A percentile compares a stretch with the other conserved stretches of the same genome.
phyloP scores from a whole-genome alignment of 208 protist genomes.

The Acanthamoeba royreba region DNA sequence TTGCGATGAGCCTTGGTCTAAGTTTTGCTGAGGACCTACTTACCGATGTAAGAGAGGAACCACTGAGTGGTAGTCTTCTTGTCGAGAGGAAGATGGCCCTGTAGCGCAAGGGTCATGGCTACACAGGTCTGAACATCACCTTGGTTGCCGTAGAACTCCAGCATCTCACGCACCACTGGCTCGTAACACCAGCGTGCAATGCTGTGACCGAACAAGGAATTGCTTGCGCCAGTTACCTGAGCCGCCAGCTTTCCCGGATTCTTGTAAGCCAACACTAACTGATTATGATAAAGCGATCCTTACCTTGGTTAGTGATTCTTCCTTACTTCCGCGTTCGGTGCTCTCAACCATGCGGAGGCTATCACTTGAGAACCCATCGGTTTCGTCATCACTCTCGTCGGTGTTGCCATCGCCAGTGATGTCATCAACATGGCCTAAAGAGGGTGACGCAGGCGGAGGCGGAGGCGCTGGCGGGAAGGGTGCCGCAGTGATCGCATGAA shows the following conservation, averaged over 20 bases:
- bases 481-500: not conserved
- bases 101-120: not conserved
- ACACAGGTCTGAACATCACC: conserved; percentile 50
- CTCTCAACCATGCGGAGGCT: not conserved
- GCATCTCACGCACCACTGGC: not conserved
- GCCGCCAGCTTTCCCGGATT: not conserved
- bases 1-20: no score
- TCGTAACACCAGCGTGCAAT: conserved; percentile 1
- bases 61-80: conserved; percentile 46
- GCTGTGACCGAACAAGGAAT: not conserved
- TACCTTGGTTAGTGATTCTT: no score
- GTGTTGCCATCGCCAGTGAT: not conserved
- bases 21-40: no score
- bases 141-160: conserved; percentile 35
- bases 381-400: not conserved
- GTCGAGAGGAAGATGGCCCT: not conserved
- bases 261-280: not conserved
- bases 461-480: not conserved
- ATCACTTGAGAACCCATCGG: not conserved
- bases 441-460: not conserved
- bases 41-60: conserved; percentile 54
- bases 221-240: not conserved
- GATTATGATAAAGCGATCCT: no score
- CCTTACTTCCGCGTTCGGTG: no score
- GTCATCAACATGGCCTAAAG: not conserved